Conservation (phyloP, 2,329 filamentous ascomycete genomes). For the Setomelanomma holmii region DNA sequence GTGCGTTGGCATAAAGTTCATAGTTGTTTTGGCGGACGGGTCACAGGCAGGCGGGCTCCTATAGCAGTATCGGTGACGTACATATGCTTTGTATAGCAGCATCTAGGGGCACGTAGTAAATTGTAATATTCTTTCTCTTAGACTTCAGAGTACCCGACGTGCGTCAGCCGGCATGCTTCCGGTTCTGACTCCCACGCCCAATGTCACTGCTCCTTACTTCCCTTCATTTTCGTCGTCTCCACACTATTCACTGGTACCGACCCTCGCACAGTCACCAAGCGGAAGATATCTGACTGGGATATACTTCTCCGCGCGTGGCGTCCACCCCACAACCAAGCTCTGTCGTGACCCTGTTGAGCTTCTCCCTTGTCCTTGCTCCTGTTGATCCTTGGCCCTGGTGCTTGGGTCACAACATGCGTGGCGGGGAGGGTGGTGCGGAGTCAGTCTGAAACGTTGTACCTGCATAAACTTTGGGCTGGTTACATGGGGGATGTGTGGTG, state of each 20-base stretch:
- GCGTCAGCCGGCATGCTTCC: no score
- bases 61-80: constrained; percentile 2
- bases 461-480: not conserved
- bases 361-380: not conserved
- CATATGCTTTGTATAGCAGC: constrained; percentile 22
- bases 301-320: constrained; percentile 6
- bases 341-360: constrained; percentile 13
- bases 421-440: not conserved
- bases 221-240: not conserved
- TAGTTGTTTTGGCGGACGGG: not conserved
- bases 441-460: constrained; percentile 1
- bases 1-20: constrained; percentile 4
- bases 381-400: not conserved
- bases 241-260: not conserved
- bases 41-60: not conserved
- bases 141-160: no score
- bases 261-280: not conserved
- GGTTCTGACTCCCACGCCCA: no score
- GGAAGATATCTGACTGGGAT: no score
- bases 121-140: constrained; percentile 20
- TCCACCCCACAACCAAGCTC: not conserved
- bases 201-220: not conserved
- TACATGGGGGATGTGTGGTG: not conserved
- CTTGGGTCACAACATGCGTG: constrained; percentile 4
- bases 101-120: constrained; percentile 13